Conservation (phyloP, 2,329 filamentous ascomycete genomes). For the Ophidiomyces ophidiicola region DNA sequence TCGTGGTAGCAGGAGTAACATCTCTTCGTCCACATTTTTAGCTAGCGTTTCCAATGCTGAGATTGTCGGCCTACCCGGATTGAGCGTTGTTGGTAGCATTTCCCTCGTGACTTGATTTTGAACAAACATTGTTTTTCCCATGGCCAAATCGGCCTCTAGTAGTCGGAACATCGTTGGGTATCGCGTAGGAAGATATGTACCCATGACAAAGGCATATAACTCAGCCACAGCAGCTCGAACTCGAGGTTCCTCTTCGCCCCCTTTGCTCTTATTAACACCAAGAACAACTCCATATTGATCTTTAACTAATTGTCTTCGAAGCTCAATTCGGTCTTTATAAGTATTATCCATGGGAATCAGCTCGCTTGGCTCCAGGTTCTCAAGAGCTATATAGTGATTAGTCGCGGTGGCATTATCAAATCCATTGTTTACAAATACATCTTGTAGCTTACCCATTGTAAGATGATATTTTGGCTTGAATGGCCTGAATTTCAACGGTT, state of each 20-base stretch:
- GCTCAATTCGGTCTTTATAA: constrained; percentile 40
- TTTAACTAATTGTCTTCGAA: constrained; percentile 39
- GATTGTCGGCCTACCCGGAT: constrained; percentile 23
- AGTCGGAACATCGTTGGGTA: constrained; percentile 44
- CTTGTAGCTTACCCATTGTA: constrained; percentile 45
- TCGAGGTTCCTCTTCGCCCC: constrained; percentile 25
- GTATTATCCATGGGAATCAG: constrained; percentile 49
- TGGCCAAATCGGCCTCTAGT: constrained; percentile 21
- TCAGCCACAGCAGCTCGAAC: constrained; percentile 41
- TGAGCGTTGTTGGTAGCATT: constrained; percentile 29
- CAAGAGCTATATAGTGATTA: constrained; percentile 39
- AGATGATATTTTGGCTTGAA: constrained; percentile 52
- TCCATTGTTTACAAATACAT: not conserved
- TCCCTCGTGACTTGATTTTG: constrained; percentile 38
- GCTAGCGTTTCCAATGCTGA: constrained; percentile 39
- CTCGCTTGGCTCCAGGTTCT: constrained; percentile 42
- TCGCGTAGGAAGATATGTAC: constrained; percentile 44
- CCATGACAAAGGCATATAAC: constrained; percentile 44
- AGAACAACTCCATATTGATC: constrained; percentile 33
- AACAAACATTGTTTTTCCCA: constrained; percentile 23
- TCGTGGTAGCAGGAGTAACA: constrained; percentile 45
- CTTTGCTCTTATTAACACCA: constrained; percentile 24
- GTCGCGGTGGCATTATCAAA: not conserved
- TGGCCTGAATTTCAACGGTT: constrained; percentile 43
- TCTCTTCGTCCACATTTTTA: constrained; percentile 47